Conservation (phyloP, 2,329 filamentous ascomycete genomes). For the Neurospora sp. region DNA sequence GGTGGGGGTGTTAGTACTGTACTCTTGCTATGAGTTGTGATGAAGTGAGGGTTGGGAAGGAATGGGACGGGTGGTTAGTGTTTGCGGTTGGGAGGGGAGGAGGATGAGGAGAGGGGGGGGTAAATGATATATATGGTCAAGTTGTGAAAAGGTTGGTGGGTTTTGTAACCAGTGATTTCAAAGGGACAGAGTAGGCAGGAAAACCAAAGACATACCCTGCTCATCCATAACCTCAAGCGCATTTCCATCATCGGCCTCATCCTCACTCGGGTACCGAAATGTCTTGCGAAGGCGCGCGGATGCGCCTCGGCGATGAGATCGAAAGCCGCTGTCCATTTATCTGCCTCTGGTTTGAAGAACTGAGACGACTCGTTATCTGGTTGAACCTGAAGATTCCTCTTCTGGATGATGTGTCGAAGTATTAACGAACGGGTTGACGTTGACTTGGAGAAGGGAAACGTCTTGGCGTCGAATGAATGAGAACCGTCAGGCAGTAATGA, state of each 20-base stretch:
- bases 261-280: constrained; percentile 64
- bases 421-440: neutral
- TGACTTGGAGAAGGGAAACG: neutral
- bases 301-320: neutral
- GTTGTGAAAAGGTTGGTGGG: neutral
- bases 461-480: neutral
- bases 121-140: neutral
- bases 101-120: neutral
- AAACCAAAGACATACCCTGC: constrained; percentile 42
- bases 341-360: neutral
- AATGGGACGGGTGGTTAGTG: neutral
- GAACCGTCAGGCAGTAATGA: neutral
- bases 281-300: constrained; percentile 60
- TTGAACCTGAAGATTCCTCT: neutral
- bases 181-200: neutral
- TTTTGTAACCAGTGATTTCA: too few species aligned
- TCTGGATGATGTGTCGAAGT: neutral
- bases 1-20: constrained; percentile 3
- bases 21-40: neutral
- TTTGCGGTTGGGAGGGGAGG: neutral
- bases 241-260: constrained; percentile 29
- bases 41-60: constrained; percentile 8
- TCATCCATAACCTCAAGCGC: constrained; percentile 61
- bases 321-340: neutral
- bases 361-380: neutral